Percentiles rank a stretch among this genome's conserved stretches.
Evolutionary conservation across 2,329 filamentous ascomycete genomes (phyloP).

Genomic region (Chaetomiaceae sp.): DNA sequence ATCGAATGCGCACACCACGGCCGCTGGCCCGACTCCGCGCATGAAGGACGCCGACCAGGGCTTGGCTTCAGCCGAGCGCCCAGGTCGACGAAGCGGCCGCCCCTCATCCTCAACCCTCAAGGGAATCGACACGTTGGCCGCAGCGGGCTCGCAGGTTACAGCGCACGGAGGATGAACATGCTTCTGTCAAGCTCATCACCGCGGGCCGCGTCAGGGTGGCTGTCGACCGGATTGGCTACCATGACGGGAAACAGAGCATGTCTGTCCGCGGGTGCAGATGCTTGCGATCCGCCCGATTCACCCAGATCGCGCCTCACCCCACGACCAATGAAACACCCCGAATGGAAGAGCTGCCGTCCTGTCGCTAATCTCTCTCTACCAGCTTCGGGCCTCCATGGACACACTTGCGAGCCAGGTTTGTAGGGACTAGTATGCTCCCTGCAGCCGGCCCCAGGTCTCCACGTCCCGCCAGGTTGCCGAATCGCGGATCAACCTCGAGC

Average conservation of each 20-base stretch:
- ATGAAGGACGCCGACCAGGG: slow-evolving; percentile 18
- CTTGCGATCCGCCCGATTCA: slow-evolving; percentile 16
- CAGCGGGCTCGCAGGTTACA: slow-evolving; percentile 14
- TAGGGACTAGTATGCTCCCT: slow-evolving; percentile 8
- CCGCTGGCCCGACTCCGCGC: slow-evolving; percentile 6
- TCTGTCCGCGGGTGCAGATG: slow-evolving; percentile 5
- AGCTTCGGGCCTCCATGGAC: slow-evolving; percentile 11
- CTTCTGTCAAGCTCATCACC: slow-evolving; percentile 2
- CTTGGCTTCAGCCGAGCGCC: slow-evolving; percentile 2
- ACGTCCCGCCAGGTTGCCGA: slow-evolving; percentile 9
- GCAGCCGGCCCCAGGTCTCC: slow-evolving; percentile 5
- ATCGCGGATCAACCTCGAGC: slow-evolving; percentile 20
- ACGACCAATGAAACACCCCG: not conserved
- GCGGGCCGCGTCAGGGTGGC: slow-evolving; percentile 7
- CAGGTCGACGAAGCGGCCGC: slow-evolving; percentile 1
- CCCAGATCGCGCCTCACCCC: slow-evolving; percentile 18
- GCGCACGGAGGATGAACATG: not conserved
- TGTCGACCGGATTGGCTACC: slow-evolving; percentile 16
- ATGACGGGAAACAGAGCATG: slow-evolving; percentile 4
- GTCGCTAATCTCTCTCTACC: slow-evolving; percentile 23
- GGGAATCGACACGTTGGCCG: slow-evolving; percentile 12
- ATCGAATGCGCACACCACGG: not conserved
- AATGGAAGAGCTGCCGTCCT: slow-evolving; percentile 14
- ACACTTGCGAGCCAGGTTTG: slow-evolving; percentile 16
- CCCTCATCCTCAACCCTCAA: slow-evolving; percentile 13